Percentiles rank a stretch among this genome's conserved stretches.
These are phyloP conservation scores for Fraxinus paxiana DNA, from an alignment of 305 asterid genomes.

Conservation along the genomic window DNA sequence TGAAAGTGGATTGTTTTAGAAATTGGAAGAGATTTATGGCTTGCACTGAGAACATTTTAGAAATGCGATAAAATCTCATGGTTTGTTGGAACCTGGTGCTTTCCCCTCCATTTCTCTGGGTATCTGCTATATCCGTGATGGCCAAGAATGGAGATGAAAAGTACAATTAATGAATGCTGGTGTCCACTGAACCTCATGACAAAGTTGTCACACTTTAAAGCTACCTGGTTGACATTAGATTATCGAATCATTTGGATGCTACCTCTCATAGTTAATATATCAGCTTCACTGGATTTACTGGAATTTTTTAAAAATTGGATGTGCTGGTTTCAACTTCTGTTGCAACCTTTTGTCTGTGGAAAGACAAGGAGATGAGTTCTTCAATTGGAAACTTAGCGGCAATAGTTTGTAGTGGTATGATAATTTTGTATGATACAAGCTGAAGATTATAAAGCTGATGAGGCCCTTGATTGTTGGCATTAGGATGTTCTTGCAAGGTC, in stretches of 20 bases:
- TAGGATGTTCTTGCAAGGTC: not conserved
- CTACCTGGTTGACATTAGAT: not conserved
- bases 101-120: not conserved
- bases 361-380: not conserved
- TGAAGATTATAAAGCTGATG: not conserved
- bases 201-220: not conserved
- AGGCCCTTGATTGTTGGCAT: not conserved
- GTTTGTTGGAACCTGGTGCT: not conserved
- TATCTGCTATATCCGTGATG: not conserved
- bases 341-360: not conserved
- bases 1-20: not conserved
- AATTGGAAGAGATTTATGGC: not conserved
- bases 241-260: not conserved
- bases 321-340: not conserved
- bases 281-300: not conserved
- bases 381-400: not conserved
- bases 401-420: not conserved
- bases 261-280: not conserved
- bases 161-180: not conserved
- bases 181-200: not conserved
- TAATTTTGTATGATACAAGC: not conserved
- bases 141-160: not conserved
- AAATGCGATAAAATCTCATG: not conserved
- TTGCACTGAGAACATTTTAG: not conserved
- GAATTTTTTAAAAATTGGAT: not conserved